Evolutionary conservation across 768 basidiomycete genomes (phyloP).

Genomic region (Fibroporia radiculosa): DNA sequence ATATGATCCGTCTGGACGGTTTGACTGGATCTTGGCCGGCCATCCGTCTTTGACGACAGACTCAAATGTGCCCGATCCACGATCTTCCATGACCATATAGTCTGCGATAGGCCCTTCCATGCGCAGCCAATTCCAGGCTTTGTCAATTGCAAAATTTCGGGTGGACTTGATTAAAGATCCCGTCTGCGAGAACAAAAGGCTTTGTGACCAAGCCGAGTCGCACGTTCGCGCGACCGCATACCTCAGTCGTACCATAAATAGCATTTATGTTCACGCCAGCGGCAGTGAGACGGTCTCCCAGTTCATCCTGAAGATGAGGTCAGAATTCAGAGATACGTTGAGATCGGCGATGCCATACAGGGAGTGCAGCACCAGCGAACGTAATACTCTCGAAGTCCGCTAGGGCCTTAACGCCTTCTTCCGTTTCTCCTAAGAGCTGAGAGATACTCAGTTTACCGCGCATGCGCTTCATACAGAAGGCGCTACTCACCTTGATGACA

Average conservation of each 20-base stretch:
- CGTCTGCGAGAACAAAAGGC: slow-evolving; percentile 15
- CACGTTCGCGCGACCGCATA: slow-evolving; percentile 2
- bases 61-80: slow-evolving; percentile 36
- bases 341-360: slow-evolving; percentile 16
- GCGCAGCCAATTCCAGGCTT: slow-evolving; percentile 49
- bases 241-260: slow-evolving; percentile 40
- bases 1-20: slow-evolving; percentile 45
- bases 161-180: slow-evolving; percentile 39
- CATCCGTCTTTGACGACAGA: slow-evolving; percentile 44
- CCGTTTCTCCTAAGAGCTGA: slow-evolving; percentile 40
- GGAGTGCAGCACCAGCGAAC: slow-evolving; percentile 45
- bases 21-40: slow-evolving; percentile 33
- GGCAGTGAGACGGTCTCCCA: slow-evolving; percentile 41
- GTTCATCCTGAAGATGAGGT: slow-evolving; percentile 26
- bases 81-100: slow-evolving; percentile 38
- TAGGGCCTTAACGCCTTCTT: slow-evolving; percentile 35
- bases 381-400: slow-evolving; percentile 39
- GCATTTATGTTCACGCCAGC: slow-evolving; percentile 43
- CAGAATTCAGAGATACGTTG: background rate
- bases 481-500: slow-evolving; percentile 24
- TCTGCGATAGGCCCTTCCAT: slow-evolving; percentile 9
- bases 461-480: background rate
- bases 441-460: slow-evolving; percentile 7
- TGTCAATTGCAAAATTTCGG: slow-evolving; percentile 41
- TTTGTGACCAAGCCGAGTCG: background rate